These are phyloP conservation scores for Debaryomyces sp. DNA, from an alignment of 1,139 yeast genomes.

Conservation along the genomic window DNA sequence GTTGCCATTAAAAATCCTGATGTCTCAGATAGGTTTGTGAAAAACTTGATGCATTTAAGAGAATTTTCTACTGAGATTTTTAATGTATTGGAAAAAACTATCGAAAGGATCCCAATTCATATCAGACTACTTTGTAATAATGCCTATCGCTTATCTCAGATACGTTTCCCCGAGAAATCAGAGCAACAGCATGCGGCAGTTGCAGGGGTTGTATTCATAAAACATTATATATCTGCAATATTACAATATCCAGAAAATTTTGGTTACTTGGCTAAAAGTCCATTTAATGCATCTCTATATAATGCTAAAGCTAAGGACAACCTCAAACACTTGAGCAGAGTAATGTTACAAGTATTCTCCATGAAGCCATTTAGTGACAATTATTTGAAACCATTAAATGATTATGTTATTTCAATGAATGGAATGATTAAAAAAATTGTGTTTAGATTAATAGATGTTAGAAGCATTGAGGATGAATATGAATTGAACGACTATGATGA, in stretches of 20 bases:
- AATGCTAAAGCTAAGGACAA: slow-evolving; percentile 44
- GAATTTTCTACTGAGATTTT: slow-evolving; percentile 65
- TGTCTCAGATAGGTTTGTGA: slow-evolving; percentile 68
- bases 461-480: slow-evolving; percentile 61
- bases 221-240: slow-evolving; percentile 66
- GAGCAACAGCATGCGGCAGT: slow-evolving; percentile 61
- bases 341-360: slow-evolving; percentile 65
- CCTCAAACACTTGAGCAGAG: slow-evolving; percentile 58
- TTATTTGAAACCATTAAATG: slow-evolving; percentile 79
- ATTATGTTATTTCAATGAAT: slow-evolving; percentile 57
- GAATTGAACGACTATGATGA: slow-evolving; percentile 72
- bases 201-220: slow-evolving; percentile 68
- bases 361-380: slow-evolving; percentile 73
- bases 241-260: slow-evolving; percentile 69
- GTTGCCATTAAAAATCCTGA: slow-evolving; percentile 78
- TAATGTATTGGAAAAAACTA: slow-evolving; percentile 40
- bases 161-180: slow-evolving; percentile 53
- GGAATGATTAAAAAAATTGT: slow-evolving; percentile 50
- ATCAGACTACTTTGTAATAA: slow-evolving; percentile 46
- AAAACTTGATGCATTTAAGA: slow-evolving; percentile 74
- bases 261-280: slow-evolving; percentile 42
- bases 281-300: slow-evolving; percentile 32
- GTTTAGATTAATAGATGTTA: slow-evolving; percentile 52
- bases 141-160: slow-evolving; percentile 37
- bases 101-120: slow-evolving; percentile 62